These are phyloP conservation scores for Ustilago lituana DNA, from an alignment of 1,284 basidiomycete species.

Conservation along the genomic window DNA sequence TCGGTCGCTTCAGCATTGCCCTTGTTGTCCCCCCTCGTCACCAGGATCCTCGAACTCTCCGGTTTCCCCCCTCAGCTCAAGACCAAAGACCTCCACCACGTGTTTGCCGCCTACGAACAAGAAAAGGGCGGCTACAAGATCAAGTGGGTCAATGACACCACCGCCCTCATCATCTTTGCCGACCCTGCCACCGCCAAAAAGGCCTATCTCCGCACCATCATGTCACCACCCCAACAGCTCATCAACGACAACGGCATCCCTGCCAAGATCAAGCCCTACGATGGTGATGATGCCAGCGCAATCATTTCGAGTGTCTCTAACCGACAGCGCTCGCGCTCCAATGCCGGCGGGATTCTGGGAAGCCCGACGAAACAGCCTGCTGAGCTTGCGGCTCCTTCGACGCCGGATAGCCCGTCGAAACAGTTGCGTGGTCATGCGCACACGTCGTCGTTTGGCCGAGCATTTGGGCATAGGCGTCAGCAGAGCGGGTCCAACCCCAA, in stretches of 20 bases:
- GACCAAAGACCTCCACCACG: conserved; percentile 91
- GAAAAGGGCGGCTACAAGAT: conserved; percentile 93
- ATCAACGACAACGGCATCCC: conserved; percentile 68
- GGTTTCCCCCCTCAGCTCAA: conserved; percentile 95
- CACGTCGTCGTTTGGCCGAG: conserved; percentile 34
- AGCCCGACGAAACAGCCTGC: conserved; percentile 41
- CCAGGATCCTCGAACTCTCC: conserved; percentile 88
- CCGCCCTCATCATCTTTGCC: conserved; percentile 91
- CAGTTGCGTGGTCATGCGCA: conserved; percentile 27
- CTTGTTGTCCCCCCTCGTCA: conserved; percentile 83
- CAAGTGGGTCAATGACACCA: conserved; percentile 98
- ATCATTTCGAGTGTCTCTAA: conserved; percentile 88
- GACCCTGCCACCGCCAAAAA: conserved; percentile 78
- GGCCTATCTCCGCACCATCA: conserved; percentile 85
- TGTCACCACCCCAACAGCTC: conserved; percentile 73
- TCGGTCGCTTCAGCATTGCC: conserved; percentile 49
- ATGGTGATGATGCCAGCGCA: conserved; percentile 87
- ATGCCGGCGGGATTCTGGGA: conserved; percentile 37
- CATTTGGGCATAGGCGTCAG: conserved; percentile 49
- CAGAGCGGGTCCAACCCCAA: conserved; percentile 55
- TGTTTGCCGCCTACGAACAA: conserved; percentile 89
- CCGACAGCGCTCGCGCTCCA: conserved; percentile 66
- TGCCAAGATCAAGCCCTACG: conserved; percentile 82
- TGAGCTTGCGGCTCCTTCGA: conserved; percentile 25
- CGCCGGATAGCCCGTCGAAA: conserved; percentile 32